Base-by-base conservation (phyloP, 768 basidiomycete genomes). In the Phylloporus rhodoxanthus region DNA sequence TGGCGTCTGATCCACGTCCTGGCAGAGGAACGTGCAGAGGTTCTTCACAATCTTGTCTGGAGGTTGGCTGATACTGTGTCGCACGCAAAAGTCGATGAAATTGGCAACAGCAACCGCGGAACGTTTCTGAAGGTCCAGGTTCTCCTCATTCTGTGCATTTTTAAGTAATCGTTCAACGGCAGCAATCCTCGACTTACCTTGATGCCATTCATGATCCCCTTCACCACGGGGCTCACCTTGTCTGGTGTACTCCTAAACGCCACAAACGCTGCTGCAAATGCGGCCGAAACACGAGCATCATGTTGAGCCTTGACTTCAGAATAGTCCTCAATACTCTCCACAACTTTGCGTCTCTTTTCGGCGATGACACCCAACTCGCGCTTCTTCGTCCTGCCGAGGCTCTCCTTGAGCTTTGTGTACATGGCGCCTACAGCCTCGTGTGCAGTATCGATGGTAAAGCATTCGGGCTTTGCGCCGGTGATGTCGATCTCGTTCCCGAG, bases 11-110 rank as follows among this genome's bases (percentile, higher is more conserved):
- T 86, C 83, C 8, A 80, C 76, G 64, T 99, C 96, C 60, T 92
- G 90, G 62, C 95, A 98, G 5, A 98, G 73, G 70, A 98, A 98
- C 0, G 91, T 93, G 72, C 91, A 95, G 8, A 98, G 80, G 64
- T 99, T 99, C 72, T 91, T 92, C 55, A 98, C 83, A 49, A 99
- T 91, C 74, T 99, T 99, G 59, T 93, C 91, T 1, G 88, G 87
- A 3, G 95, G 93, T 61, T 93, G 91, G 28, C 76, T 66, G 43
- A 91, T 81, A 39, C 81, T 77, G 63, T 79, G 82, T 60, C 73
- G 72, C 3, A 82, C 76, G 66, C 91, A 96, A 62, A 91, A 90
- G 49, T 85, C 82, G 55, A 97, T 80, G 68, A 99, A 93, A 5
- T 83, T 78, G 5, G 93, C 87, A 14, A 98, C 87, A 0, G 92